Percentiles rank a stretch among this genome's conserved stretches.
Evolutionary conservation across 371 early-diverging fungal genomes (phyloP).

Genomic region (Chytridiales sp.): DNA sequence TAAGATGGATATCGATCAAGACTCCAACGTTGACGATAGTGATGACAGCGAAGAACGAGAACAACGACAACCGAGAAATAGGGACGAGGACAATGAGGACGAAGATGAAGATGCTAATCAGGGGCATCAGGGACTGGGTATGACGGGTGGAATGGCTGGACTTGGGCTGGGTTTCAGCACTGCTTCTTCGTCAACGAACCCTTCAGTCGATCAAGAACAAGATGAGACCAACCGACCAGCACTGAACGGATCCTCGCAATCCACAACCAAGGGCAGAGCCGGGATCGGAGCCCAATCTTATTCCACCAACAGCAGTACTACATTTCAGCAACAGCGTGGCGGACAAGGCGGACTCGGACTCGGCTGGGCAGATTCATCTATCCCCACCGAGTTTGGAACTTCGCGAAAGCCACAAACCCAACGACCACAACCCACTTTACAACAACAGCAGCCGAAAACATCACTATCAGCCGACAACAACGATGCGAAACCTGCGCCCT

Average conservation of each 20-base stretch:
- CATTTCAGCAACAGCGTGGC: not conserved
- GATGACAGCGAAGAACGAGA: not conserved
- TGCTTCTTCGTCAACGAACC: not conserved
- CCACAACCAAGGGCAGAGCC: not conserved
- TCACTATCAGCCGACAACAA: not conserved
- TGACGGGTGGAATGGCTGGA: slow-evolving; percentile 1
- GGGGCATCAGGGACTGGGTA: slow-evolving; percentile 10
- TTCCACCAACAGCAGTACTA: not conserved
- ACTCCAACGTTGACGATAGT: slow-evolving; percentile 1
- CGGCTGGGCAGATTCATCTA: not conserved
- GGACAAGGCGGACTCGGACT: not conserved
- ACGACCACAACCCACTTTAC: not conserved
- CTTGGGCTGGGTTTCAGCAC: not conserved
- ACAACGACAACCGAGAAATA: slow-evolving; percentile 1
- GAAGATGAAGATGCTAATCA: slow-evolving; percentile 6
- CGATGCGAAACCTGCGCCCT: not conserved
- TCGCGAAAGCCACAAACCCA: slow-evolving; percentile 10
- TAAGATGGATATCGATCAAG: slow-evolving; percentile 13
- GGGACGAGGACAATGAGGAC: slow-evolving; percentile 22
- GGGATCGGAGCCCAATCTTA: slow-evolving; percentile 2
- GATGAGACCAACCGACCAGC: slow-evolving; percentile 2
- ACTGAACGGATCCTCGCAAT: not conserved
- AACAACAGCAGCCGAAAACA: not conserved
- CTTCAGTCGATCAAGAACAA: slow-evolving; percentile 11
- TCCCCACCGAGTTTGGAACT: not conserved